Evolutionary conservation across 805 yeast genomes (phyloP).

Genomic region (Candida manassasensis): DNA sequence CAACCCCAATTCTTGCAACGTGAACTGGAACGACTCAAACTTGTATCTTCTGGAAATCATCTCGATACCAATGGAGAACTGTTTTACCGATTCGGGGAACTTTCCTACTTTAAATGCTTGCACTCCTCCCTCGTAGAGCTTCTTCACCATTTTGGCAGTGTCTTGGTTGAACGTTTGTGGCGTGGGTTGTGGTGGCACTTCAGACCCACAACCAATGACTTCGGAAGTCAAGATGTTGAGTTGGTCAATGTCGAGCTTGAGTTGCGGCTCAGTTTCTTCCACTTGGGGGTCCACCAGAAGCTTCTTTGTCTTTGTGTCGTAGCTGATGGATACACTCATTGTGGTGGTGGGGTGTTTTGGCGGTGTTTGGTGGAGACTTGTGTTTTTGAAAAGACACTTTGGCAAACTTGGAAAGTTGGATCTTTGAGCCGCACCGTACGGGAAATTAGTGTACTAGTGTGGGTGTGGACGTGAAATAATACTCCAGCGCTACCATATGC

Average conservation of each 20-base stretch:
- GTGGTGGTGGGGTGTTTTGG: too few species aligned
- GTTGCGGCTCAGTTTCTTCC: constrained; percentile 19
- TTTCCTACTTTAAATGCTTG: constrained; percentile 51
- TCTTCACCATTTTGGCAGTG: constrained; percentile 54
- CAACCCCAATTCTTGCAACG: constrained; percentile 61
- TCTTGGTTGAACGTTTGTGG: constrained; percentile 52
- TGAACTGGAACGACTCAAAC: constrained; percentile 70
- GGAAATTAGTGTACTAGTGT: too few species aligned
- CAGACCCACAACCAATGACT: constrained; percentile 39
- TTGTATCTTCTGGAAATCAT: constrained; percentile 64
- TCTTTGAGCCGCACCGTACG: too few species aligned
- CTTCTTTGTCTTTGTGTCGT: constrained; percentile 26
- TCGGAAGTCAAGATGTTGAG: constrained; percentile 34
- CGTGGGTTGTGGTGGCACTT: constrained; percentile 52
- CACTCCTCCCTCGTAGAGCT: constrained; percentile 61
- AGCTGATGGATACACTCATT: constrained; percentile 21
- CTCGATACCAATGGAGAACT: constrained; percentile 61
- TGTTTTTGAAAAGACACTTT: too few species aligned
- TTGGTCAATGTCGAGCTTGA: constrained; percentile 40
- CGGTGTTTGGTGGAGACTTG: too few species aligned
- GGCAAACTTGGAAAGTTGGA: too few species aligned
- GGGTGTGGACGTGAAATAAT: too few species aligned
- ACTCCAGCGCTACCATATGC: too few species aligned
- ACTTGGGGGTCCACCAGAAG: constrained; percentile 16
- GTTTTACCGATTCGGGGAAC: constrained; percentile 57